Base-by-base conservation (phyloP, 1,284 basidiomycete genomes). In the Phaffia rhodozyma region DNA sequence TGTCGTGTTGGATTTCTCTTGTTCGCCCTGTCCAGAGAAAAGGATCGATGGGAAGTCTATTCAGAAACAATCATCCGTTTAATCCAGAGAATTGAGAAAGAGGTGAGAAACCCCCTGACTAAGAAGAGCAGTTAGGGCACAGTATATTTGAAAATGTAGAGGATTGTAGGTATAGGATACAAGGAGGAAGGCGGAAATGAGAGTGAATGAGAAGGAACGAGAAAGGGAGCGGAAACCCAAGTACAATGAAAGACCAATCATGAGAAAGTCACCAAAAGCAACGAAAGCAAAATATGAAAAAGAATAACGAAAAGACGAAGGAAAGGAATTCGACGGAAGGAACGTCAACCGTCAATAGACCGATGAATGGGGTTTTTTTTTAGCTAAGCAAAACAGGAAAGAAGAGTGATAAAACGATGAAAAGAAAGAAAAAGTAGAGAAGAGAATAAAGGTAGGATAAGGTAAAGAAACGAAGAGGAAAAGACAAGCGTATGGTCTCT, bases 21-120 rank as follows among this genome's bases (percentile, higher is more conserved):
- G 5, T 2, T 16, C 13, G 13, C 13, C 2, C 13, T 43, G 38
- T 11, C 16, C 13, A 16, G 16, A 16, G 38, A 11, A 16, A 43
- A 7, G 38, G 5, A 16, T 43, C 2, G 16, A 43, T 16, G 38
- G 5, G 13, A 11, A 43, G 16, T 7, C 13, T 43, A 11, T 43
- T 16, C 78, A 55, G 79, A 76, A 25, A 78, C 71, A 70, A 73
- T 74, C 20, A 27, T 60, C 25, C 29, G 29, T 25, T 51, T 1
- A 32, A 49, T 18, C 5, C 11, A 23, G 18, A 52, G 47, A 23
- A 53, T 43, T 16, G 34, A 13, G 30, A 57, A 43, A 43, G 55
- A 56, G 16, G 7, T 16, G 25, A 57, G 23, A 34, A 57, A 43
- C 5, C 5, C 13, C 38, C 7, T n/a, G 30, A 58, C n/a, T 18